A percentile compares a stretch with the other conserved stretches of the same genome.
Evolutionary conservation across 2,329 filamentous ascomycete genomes (phyloP).

Genomic region (Penicillium italicum): DNA sequence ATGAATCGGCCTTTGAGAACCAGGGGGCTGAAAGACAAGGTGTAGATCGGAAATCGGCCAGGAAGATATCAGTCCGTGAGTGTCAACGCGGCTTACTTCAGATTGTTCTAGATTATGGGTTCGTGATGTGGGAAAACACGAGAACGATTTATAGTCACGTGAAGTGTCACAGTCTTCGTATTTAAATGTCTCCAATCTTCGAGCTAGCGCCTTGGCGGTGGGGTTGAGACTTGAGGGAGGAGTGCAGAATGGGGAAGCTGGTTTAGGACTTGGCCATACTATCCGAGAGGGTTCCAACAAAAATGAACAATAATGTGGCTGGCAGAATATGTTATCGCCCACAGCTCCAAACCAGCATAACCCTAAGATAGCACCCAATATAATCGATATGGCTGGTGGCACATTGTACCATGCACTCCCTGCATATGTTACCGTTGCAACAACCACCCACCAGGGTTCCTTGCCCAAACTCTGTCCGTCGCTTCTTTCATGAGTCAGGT

Average conservation of each 20-base stretch:
- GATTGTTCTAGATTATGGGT: too few species aligned
- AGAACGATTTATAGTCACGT: too few species aligned
- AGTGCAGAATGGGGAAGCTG: neutral
- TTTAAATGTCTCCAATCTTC: neutral
- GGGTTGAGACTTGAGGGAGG: neutral
- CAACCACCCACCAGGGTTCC: constrained; percentile 63
- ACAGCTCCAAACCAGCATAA: constrained; percentile 49
- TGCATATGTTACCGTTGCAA: constrained; percentile 52
- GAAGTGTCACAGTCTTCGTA: too few species aligned
- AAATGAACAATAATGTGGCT: neutral
- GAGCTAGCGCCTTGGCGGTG: neutral
- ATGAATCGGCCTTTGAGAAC: too few species aligned
- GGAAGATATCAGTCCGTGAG: too few species aligned
- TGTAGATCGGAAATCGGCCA: too few species aligned
- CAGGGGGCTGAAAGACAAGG: too few species aligned
- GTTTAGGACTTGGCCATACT: neutral
- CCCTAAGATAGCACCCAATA: constrained; percentile 49
- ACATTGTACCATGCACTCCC: constrained; percentile 49
- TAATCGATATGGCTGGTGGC: constrained; percentile 44
- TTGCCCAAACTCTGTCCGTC: constrained; percentile 52
- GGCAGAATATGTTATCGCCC: constrained; percentile 7
- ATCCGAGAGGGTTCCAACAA: neutral
- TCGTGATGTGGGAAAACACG: too few species aligned
- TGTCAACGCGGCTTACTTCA: too few species aligned
- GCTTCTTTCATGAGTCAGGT: constrained; percentile 49